Percentiles rank a stretch among this genome's conserved stretches.
Evolutionary conservation across 495 filamentous ascomycete species (phyloP).

Genomic region (Mycothermus thermophilus): DNA sequence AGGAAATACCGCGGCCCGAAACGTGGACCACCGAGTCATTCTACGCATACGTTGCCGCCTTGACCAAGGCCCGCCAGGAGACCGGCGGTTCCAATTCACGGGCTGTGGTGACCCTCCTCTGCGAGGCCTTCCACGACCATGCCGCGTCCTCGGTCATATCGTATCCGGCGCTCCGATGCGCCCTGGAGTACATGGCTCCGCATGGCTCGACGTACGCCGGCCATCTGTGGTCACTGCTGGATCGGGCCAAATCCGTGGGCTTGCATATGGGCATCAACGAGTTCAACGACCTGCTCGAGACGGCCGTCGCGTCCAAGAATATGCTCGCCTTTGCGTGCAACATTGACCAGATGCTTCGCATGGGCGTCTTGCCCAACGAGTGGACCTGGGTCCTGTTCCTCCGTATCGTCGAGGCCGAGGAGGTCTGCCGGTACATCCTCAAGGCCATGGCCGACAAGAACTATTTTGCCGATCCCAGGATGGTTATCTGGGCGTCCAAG

Average conservation of each 20-base stretch:
- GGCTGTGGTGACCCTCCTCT: conserved; percentile 14
- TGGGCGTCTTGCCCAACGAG: conserved; percentile 15
- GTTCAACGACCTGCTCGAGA: conserved; percentile 17
- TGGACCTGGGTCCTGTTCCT: conserved; percentile 30
- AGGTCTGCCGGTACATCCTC: conserved; percentile 22
- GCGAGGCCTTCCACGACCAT: conserved; percentile 14
- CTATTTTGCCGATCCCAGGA: conserved; percentile 11
- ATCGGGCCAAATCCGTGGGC: conserved; percentile 7
- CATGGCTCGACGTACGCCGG: conserved; percentile 5
- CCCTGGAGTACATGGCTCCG: conserved; percentile 19
- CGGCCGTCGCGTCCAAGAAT: conserved; percentile 18
- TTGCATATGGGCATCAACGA: conserved; percentile 19
- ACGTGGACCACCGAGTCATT: conserved; percentile 25
- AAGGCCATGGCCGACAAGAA: conserved; percentile 18
- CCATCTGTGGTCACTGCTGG: conserved; percentile 13
- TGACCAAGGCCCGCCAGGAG: conserved; percentile 19
- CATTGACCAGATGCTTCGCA: conserved; percentile 19
- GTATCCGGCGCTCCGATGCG: conserved; percentile 23
- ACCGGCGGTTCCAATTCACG: too few species aligned
- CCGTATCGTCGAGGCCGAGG: conserved; percentile 24
- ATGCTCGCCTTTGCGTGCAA: too few species aligned
- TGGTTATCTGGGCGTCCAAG: conserved; percentile 13
- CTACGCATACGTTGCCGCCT: conserved; percentile 19
- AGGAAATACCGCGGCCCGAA: conserved; percentile 17
- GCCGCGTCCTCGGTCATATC: conserved; percentile 12